phyloP scores from a whole-genome alignment of 2,329 filamentous ascomycete genomes.

The Sclerotinia subarctica region DNA sequence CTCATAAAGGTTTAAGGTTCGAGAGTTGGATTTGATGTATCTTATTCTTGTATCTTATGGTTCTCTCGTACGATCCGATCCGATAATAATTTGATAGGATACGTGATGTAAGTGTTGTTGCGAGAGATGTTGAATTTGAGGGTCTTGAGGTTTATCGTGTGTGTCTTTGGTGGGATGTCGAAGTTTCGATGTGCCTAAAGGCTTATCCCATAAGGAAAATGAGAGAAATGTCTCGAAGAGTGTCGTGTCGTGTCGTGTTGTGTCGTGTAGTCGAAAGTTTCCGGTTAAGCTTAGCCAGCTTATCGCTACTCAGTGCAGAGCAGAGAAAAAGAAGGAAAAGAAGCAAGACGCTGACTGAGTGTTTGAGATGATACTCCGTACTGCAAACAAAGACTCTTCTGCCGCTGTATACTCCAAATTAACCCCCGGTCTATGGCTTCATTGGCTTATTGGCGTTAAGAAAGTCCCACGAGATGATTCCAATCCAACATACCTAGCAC shows the following conservation, averaged over 20 bases:
- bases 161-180: slow-evolving; percentile 1
- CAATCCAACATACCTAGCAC: background rate
- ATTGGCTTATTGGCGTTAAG: slow-evolving; percentile 11
- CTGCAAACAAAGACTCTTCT: background rate
- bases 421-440: background rate
- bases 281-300: background rate
- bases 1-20: slow-evolving; percentile 23
- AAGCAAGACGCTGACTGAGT: background rate
- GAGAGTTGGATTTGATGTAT: background rate
- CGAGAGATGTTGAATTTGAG: background rate
- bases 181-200: background rate
- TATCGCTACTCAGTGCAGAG: slow-evolving; percentile 5
- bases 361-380: background rate
- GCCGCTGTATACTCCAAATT: background rate
- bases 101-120: background rate
- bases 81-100: background rate
- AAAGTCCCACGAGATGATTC: slow-evolving; percentile 4
- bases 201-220: background rate
- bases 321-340: background rate
- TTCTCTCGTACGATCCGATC: background rate
- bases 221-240: background rate
- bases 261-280: background rate
- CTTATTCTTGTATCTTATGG: background rate
- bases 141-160: background rate
- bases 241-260: background rate